These are phyloP conservation scores for Leucocoprinus leucothites DNA, from an alignment of 768 basidiomycete genomes.

Conservation along the genomic window DNA sequence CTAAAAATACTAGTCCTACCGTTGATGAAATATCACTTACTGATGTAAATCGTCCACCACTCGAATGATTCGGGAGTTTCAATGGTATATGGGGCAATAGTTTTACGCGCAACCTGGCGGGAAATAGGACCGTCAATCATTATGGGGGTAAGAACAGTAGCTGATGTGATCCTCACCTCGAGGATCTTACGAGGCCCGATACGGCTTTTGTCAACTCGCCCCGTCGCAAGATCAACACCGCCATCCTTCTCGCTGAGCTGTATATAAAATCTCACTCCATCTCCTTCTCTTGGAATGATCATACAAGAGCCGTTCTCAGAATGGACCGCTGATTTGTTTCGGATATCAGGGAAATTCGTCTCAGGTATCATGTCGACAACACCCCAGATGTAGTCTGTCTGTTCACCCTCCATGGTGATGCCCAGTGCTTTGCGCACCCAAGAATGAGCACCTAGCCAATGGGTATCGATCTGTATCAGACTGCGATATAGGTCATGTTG, in stretches of 20 bases:
- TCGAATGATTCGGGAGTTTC: constrained; percentile 45
- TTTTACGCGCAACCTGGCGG: constrained; percentile 49
- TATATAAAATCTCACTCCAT: constrained; percentile 68
- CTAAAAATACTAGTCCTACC: neutral
- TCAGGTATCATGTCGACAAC: constrained; percentile 69
- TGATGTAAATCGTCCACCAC: constrained; percentile 75
- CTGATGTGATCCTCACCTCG: constrained; percentile 35
- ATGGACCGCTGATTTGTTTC: constrained; percentile 63
- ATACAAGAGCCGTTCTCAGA: constrained; percentile 67
- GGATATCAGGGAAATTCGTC: constrained; percentile 79
- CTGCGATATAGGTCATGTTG: neutral
- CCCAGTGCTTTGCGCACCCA: constrained; percentile 72
- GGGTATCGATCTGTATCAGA: neutral
- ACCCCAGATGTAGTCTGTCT: constrained; percentile 79
- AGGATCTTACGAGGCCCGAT: constrained; percentile 50
- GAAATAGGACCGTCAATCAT: neutral
- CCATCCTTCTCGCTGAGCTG: constrained; percentile 51
- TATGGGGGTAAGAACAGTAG: neutral
- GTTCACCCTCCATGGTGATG: constrained; percentile 76
- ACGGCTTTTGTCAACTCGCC: constrained; percentile 51
- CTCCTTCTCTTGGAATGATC: constrained; percentile 71
- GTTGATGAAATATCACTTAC: constrained; percentile 31
- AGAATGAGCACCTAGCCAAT: constrained; percentile 59
- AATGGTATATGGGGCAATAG: constrained; percentile 55
- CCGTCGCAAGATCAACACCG: constrained; percentile 38